phyloP scores from a whole-genome alignment of 2,329 filamentous ascomycete genomes.

The Paracamarosporium sp. region DNA sequence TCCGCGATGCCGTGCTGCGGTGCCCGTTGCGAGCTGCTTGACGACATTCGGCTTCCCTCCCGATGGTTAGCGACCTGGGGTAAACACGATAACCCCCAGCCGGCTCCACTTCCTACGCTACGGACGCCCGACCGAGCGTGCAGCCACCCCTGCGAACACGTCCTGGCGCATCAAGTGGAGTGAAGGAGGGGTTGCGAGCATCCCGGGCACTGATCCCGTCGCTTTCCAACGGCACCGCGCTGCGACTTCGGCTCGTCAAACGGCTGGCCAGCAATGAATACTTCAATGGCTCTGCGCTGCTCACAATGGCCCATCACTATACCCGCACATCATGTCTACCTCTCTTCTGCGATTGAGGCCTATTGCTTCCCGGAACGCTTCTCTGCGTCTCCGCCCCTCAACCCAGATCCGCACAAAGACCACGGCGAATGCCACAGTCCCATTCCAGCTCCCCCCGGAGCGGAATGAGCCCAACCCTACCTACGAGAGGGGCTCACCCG shows the following conservation, averaged over 20 bases:
- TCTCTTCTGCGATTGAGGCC: conserved; percentile 19
- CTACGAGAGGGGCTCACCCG: conserved; percentile 35
- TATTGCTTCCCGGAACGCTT: conserved; percentile 17
- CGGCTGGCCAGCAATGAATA: not conserved
- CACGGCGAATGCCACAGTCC: conserved; percentile 34
- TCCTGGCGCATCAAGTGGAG: not conserved
- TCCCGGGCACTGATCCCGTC: not conserved
- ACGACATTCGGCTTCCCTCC: not conserved
- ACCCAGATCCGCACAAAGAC: conserved; percentile 30
- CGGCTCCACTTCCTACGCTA: not conserved
- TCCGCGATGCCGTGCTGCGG: not conserved
- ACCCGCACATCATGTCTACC: conserved; percentile 20
- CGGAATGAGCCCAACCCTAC: conserved; percentile 39
- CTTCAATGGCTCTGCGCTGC: conserved; percentile 10
- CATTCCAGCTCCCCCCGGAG: conserved; percentile 34
- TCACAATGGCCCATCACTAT: not conserved
- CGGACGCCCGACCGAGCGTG: not conserved
- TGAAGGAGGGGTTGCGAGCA: not conserved
- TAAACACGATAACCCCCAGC: too few species aligned
- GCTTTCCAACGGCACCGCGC: not conserved
- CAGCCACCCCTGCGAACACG: not conserved
- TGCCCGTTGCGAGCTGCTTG: not conserved
- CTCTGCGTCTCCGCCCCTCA: conserved; percentile 7
- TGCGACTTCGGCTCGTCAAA: conserved; percentile 7
- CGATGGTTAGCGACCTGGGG: not conserved